Conservation (phyloP, 2,329 filamentous ascomycete species). For the Sarocladium oryzae region DNA sequence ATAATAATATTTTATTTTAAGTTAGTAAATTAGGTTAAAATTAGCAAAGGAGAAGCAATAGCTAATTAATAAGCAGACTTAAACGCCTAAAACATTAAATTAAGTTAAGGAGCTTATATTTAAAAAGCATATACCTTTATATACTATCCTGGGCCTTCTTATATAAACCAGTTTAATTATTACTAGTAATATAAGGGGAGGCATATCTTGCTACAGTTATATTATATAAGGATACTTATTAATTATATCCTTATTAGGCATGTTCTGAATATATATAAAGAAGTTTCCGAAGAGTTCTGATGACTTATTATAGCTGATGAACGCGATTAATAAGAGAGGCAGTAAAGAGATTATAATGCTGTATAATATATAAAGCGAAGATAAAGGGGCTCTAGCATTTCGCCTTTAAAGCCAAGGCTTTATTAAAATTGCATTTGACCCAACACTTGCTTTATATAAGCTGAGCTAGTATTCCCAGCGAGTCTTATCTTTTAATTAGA, state of each 20-base stretch:
- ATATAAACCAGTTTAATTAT: not conserved
- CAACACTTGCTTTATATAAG: not conserved
- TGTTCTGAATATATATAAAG: not conserved
- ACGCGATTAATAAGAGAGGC: not conserved
- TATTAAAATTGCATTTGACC: not conserved
- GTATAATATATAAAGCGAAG: not conserved
- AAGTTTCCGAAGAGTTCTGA: not conserved
- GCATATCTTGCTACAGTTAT: not conserved
- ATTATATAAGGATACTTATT: not conserved
- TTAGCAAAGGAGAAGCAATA: not conserved
- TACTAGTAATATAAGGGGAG: not conserved
- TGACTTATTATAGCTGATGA: not conserved
- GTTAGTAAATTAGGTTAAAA: not conserved
- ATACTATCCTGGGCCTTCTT: not conserved
- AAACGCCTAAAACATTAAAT: not conserved
- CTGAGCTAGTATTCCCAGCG: not conserved
- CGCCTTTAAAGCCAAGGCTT: not conserved
- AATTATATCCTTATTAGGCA: not conserved
- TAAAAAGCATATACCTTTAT: not conserved
- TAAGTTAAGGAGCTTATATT: not conserved
- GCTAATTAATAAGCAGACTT: not conserved
- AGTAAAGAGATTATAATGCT: not conserved
- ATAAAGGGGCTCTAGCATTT: not conserved
- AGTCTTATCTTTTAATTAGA: not conserved
- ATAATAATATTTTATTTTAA: not conserved